phyloP scores from a whole-genome alignment of 805 yeast species.

The Myxozyma mucilagina region DNA sequence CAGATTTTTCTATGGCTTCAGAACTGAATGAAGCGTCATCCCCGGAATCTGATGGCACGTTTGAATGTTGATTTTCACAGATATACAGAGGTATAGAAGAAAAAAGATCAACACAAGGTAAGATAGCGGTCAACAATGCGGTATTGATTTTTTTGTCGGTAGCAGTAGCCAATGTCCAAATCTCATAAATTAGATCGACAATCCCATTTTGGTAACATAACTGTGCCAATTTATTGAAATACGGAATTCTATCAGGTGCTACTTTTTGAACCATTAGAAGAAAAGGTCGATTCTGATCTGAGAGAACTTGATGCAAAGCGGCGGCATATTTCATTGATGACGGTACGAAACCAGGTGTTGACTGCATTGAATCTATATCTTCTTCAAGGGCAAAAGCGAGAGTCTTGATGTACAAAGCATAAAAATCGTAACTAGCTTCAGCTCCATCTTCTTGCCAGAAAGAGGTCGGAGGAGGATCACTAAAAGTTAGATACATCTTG shows the following conservation, averaged over 20 bases:
- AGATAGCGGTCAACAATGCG: background rate
- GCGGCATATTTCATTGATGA: background rate
- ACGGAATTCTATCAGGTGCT: background rate
- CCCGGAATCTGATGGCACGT: background rate
- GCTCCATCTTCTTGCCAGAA: constrained; percentile 18
- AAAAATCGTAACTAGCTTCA: constrained; percentile 5
- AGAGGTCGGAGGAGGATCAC: constrained; percentile 2
- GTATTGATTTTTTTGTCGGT: background rate
- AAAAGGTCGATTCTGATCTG: background rate
- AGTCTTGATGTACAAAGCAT: background rate
- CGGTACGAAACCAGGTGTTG: background rate
- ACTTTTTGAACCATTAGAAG: background rate
- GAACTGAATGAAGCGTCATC: constrained; percentile 2
- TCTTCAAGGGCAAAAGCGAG: background rate
- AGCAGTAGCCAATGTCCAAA: constrained; percentile 1
- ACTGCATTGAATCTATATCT: background rate
- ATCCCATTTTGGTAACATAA: background rate
- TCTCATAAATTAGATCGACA: background rate
- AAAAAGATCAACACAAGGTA: constrained; percentile 8
- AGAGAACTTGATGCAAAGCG: background rate
- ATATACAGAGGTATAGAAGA: background rate
- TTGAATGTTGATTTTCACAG: constrained; percentile 1
- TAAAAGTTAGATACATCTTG: background rate
- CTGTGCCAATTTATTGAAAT: background rate
- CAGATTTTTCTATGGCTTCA: background rate